These are phyloP conservation scores for Daedalea quercina DNA, from an alignment of 768 basidiomycete genomes.

Conservation along the genomic window DNA sequence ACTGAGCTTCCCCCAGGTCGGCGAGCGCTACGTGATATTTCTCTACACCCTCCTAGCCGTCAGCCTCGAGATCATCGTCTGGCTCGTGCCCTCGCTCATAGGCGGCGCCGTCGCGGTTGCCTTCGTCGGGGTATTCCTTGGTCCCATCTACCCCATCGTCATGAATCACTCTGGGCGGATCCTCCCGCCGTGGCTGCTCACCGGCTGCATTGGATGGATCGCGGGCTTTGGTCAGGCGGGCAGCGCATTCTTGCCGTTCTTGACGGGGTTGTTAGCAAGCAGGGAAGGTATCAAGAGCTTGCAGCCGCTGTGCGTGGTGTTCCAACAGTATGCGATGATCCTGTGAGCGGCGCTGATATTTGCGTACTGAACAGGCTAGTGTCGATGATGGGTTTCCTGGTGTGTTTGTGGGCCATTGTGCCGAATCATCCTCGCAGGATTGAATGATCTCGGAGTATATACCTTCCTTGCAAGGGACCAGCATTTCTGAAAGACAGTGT, in stretches of 20 bases:
- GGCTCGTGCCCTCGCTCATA: conserved; percentile 49
- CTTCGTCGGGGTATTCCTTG: conserved; percentile 46
- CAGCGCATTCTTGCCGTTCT: conserved; percentile 44
- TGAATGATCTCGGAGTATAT: conserved; percentile 1
- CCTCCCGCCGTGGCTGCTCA: conserved; percentile 38
- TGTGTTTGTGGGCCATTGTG: conserved; percentile 16
- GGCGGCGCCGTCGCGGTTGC: conserved; percentile 47
- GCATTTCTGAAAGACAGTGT: too few relatives aligned
- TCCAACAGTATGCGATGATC: not conserved
- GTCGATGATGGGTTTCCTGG: conserved; percentile 18
- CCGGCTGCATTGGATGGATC: conserved; percentile 42
- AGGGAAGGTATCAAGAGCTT: conserved; percentile 36
- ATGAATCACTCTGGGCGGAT: conserved; percentile 36
- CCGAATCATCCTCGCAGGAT: conserved; percentile 8
- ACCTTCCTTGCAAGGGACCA: too few relatives aligned
- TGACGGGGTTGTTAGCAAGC: conserved; percentile 38
- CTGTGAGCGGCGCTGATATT: not conserved
- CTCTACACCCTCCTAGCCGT: conserved; percentile 31
- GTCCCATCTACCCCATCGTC: conserved; percentile 39
- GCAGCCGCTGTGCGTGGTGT: conserved; percentile 39
- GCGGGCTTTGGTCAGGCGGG: conserved; percentile 46
- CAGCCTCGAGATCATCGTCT: conserved; percentile 48
- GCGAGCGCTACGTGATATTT: conserved; percentile 30
- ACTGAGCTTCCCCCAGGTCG: conserved; percentile 27
- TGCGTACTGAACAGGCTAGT: conserved; percentile 8